Percentiles rank a stretch among this genome's conserved stretches.
Evolutionary conservation across 148 eudicot genomes (phyloP).

Genomic region (Persicaria tinctoria): DNA sequence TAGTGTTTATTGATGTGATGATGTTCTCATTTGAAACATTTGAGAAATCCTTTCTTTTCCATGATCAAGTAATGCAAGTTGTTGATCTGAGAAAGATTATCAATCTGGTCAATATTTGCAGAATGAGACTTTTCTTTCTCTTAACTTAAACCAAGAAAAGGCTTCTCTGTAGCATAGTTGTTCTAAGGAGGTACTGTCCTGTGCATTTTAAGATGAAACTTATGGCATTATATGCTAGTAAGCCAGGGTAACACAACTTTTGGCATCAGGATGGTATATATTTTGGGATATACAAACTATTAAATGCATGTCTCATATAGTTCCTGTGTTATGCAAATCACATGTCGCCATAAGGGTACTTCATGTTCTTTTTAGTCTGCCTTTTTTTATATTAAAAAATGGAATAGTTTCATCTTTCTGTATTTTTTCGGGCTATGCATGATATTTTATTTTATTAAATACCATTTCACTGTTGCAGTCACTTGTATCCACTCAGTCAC

Average conservation of each 20-base stretch:
- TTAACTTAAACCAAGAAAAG: background rate
- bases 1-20: background rate
- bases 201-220: background rate
- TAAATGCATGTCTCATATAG: background rate
- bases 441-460: constrained; percentile 16
- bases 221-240: background rate
- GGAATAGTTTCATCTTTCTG: background rate
- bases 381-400: background rate
- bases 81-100: background rate
- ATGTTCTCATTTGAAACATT: background rate
- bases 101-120: background rate
- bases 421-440: background rate
- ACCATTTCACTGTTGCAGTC: constrained; percentile 45
- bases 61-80: no score
- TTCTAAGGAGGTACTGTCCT: background rate
- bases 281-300: background rate
- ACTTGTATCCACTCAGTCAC: constrained; percentile 70
- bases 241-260: background rate
- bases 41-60: background rate
- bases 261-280: background rate
- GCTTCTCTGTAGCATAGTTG: background rate
- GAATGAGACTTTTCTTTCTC: background rate
- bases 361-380: background rate
- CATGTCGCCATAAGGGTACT: no score
- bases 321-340: background rate